These are phyloP conservation scores for Nannochloropsis salina DNA, from an alignment of 108 stramenopile genomes.

Conservation along the genomic window DNA sequence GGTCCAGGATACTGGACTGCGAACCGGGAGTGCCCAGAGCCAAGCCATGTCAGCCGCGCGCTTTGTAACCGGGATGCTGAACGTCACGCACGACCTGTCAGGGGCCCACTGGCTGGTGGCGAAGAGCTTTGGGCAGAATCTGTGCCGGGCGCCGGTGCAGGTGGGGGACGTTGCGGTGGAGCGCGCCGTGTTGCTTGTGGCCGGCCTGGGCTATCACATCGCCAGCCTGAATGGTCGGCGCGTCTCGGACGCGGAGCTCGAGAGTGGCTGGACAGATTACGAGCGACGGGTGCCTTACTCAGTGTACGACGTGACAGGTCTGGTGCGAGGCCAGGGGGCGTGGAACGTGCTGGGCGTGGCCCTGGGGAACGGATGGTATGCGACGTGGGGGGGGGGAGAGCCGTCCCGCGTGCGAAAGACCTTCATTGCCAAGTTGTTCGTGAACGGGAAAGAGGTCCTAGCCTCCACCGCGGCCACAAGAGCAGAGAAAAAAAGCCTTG, in stretches of 20 bases:
- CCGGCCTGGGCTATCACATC: neutral
- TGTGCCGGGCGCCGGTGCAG: neutral
- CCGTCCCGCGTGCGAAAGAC: slow-evolving; percentile 32
- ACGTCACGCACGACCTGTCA: neutral
- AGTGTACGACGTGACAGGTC: slow-evolving; percentile 10
- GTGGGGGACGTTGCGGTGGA: neutral
- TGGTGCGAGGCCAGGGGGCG: neutral
- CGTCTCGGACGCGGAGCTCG: neutral
- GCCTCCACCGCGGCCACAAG: neutral
- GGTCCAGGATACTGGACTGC: too few relatives aligned
- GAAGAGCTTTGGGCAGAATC: neutral
- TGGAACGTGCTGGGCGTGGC: slow-evolving; percentile 33
- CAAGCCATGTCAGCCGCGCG: neutral
- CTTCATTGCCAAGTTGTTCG: slow-evolving; percentile 36
- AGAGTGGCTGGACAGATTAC: slow-evolving; percentile 9
- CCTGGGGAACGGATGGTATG: slow-evolving; percentile 50
- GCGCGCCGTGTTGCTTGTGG: neutral
- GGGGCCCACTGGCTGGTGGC: slow-evolving; percentile 2
- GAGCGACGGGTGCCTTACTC: neutral
- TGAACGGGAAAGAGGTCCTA: slow-evolving; percentile 38
- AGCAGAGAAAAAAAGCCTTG: too few relatives aligned
- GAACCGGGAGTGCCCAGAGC: neutral
- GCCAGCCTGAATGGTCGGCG: neutral
- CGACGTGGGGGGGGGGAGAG: slow-evolving; percentile 30
- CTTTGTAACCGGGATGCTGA: neutral